Conservation (phyloP, 208 protist species). For the Crithidia sp. region DNA sequence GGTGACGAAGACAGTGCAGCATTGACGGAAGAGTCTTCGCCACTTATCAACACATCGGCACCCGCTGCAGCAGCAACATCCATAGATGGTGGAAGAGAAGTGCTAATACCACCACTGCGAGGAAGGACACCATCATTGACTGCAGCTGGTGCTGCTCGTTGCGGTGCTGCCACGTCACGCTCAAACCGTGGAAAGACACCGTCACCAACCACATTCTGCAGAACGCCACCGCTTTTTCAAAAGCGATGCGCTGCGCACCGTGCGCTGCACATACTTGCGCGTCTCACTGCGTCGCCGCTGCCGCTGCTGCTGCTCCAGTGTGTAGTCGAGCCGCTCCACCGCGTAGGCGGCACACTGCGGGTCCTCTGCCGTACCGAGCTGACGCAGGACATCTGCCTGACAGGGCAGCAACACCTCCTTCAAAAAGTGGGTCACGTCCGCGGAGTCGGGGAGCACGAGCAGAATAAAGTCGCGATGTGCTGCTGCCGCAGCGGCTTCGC, state of each 20-base stretch:
- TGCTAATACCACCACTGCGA: too few relatives aligned
- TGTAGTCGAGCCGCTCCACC: constrained; percentile 50
- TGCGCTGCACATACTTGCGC: constrained; percentile 42
- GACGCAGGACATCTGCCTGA: constrained; percentile 30
- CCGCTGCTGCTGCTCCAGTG: constrained; percentile 37
- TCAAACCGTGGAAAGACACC: constrained; percentile 16
- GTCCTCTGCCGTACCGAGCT: not conserved
- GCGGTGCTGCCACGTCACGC: not conserved
- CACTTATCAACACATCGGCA: too few relatives aligned
- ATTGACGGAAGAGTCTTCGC: not conserved
- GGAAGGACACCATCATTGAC: not conserved
- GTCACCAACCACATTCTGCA: not conserved
- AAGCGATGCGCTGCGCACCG: constrained; percentile 18
- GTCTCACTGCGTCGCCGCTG: constrained; percentile 41
- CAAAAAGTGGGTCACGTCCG: constrained; percentile 51
- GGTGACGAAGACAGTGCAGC: not conserved
- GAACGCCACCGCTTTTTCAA: not conserved
- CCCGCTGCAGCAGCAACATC: too few relatives aligned
- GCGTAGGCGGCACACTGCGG: constrained; percentile 21
- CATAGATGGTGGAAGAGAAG: too few relatives aligned
- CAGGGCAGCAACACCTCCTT: constrained; percentile 58
- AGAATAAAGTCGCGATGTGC: constrained; percentile 42
- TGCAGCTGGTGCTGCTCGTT: not conserved
- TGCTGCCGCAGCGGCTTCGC: not conserved
- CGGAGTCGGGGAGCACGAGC: constrained; percentile 69